Conservation (phyloP, 345 rosid genomes). For the Salix suchowensis region DNA sequence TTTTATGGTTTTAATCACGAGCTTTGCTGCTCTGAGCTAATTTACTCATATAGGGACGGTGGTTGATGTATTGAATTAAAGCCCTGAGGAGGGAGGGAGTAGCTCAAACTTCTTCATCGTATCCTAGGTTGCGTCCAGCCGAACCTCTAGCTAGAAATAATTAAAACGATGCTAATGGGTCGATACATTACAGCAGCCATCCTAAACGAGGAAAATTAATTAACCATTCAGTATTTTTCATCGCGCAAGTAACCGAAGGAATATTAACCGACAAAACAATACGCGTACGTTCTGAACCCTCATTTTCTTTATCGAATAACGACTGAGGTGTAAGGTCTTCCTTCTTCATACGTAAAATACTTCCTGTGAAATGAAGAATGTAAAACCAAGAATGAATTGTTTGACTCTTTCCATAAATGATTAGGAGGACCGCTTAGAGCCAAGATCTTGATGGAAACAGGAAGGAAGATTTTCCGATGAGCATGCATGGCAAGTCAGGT, state of each 20-base stretch:
- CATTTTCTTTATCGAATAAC: too few species aligned
- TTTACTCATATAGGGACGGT: background rate
- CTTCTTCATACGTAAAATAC: background rate
- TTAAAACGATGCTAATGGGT: too few species aligned
- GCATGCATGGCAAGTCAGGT: background rate
- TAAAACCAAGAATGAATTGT: background rate
- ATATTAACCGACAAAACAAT: too few species aligned
- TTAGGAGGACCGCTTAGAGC: background rate
- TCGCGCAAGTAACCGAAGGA: too few species aligned
- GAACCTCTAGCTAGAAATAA: too few species aligned
- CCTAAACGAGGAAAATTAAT: too few species aligned
- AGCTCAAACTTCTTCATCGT: background rate
- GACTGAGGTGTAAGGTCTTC: too few species aligned
- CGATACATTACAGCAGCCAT: too few species aligned
- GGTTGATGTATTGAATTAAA: background rate
- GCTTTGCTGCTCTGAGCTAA: too few species aligned
- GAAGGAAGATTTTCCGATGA: background rate
- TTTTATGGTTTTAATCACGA: background rate
- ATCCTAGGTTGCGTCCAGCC: too few species aligned
- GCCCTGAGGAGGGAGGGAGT: background rate
- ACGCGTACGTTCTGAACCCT: too few species aligned
- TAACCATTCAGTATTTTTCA: too few species aligned
- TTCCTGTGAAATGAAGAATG: background rate
- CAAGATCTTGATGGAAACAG: background rate
- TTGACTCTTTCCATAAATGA: background rate